These are phyloP conservation scores for Spatholobus suberectus DNA, from an alignment of 306 rosid genomes.

Conservation along the genomic window DNA sequence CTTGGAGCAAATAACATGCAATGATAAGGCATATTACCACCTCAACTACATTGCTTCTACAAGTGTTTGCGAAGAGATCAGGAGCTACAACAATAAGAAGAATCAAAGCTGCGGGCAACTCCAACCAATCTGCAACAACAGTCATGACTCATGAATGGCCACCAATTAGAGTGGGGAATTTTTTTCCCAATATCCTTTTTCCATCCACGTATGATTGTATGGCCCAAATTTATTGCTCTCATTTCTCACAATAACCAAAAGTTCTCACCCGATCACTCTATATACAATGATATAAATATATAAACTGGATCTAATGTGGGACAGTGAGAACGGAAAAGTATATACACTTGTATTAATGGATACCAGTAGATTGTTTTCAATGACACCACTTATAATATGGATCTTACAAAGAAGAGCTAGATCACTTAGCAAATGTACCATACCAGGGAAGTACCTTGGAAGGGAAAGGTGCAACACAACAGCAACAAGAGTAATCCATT, in stretches of 20 bases:
- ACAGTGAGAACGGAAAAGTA: neutral
- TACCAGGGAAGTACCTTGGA: neutral
- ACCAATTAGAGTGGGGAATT: neutral
- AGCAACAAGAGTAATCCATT: neutral
- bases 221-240: no score
- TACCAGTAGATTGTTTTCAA: neutral
- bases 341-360: neutral
- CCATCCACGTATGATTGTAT: no score
- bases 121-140: neutral
- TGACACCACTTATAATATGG: neutral
- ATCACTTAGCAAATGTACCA: neutral
- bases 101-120: neutral
- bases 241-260: no score
- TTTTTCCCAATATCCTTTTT: neutral
- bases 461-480: neutral
- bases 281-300: no score
- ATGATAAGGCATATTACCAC: neutral
- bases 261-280: no score
- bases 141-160: neutral
- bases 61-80: neutral
- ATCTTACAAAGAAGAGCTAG: neutral
- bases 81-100: conserved; percentile 2
- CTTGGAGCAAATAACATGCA: neutral
- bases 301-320: neutral
- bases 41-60: neutral